Evolutionary conservation across 306 rosid genomes (phyloP).

Genomic region (Vigna unguiculata): DNA sequence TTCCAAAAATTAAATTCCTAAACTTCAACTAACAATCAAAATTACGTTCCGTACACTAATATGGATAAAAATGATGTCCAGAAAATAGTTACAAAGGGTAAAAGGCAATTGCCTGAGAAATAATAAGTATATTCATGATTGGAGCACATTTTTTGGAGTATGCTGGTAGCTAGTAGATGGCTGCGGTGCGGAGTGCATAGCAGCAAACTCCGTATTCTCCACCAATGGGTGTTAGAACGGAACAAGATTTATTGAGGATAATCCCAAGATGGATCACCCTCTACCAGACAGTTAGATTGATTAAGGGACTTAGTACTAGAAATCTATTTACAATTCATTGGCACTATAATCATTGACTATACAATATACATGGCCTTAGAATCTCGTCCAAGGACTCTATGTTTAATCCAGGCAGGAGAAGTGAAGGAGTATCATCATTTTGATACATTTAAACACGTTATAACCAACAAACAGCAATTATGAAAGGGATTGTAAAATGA

Average conservation of each 20-base stretch:
- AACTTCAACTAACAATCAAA: too few relatives aligned
- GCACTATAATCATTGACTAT: slow-evolving; percentile 30
- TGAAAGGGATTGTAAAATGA: slow-evolving; percentile 8
- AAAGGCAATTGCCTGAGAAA: too few relatives aligned
- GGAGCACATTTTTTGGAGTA: too few relatives aligned
- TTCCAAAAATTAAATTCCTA: too few relatives aligned
- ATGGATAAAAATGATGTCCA: too few relatives aligned
- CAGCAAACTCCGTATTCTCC: too few relatives aligned
- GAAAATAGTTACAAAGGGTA: too few relatives aligned
- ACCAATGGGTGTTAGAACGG: background rate
- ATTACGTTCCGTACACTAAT: too few relatives aligned
- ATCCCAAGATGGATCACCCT: slow-evolving; percentile 1
- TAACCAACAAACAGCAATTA: background rate
- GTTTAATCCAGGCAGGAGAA: slow-evolving; percentile 32
- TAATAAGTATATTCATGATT: too few relatives aligned
- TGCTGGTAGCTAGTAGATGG: too few relatives aligned
- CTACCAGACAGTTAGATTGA: slow-evolving; percentile 23
- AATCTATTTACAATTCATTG: slow-evolving; percentile 49
- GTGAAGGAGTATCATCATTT: slow-evolving; percentile 28
- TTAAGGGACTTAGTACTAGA: background rate
- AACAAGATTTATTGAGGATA: background rate
- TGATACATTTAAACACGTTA: slow-evolving; percentile 14
- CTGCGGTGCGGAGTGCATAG: too few relatives aligned
- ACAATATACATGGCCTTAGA: slow-evolving; percentile 40
- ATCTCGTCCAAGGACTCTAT: background rate